Percentiles rank a stretch among this genome's conserved stretches.
These are phyloP conservation scores for Hordeum marinum DNA, from an alignment of 176 grass and related monocot genomes.

Conservation along the genomic window DNA sequence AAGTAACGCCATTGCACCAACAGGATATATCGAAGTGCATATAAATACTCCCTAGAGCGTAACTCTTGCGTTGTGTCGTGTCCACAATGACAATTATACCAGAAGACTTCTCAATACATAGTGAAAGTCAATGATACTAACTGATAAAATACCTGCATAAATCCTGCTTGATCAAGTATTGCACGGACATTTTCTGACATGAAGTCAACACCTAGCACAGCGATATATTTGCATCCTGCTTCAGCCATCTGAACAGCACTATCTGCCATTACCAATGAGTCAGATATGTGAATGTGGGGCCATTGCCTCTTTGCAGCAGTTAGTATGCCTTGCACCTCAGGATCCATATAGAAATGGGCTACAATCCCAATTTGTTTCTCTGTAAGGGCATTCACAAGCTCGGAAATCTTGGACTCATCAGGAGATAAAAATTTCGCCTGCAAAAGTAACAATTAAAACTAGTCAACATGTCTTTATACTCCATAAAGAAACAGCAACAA, in stretches of 20 bases:
- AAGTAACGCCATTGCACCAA: background rate
- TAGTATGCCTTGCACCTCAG: conserved; percentile 92
- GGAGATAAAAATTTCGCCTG: conserved; percentile 94
- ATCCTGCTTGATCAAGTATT: conserved; percentile 98
- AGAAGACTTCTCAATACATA: conserved; percentile 11
- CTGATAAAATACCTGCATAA: conserved; percentile 53
- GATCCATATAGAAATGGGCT: conserved; percentile 99
- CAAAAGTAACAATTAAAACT: conserved; percentile 15
- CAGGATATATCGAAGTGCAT: background rate
- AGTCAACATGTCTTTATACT: background rate
- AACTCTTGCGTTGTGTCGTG: background rate
- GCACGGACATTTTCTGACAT: conserved; percentile 99
- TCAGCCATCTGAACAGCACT: conserved; percentile 96
- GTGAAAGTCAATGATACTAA: background rate
- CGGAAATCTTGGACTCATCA: conserved; percentile 55
- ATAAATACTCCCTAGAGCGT: background rate
- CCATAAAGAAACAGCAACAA: background rate
- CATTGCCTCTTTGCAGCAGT: conserved; percentile 88
- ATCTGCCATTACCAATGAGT: conserved; percentile 96
- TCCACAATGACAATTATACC: background rate
- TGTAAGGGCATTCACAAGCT: conserved; percentile 58
- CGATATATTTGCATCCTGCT: conserved; percentile 84
- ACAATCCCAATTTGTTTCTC: conserved; percentile 86
- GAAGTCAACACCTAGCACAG: conserved; percentile 96
- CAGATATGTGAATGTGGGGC: conserved; percentile 97